phyloP scores from a whole-genome alignment of 106 monocot species.

The Chionographis japonica region DNA sequence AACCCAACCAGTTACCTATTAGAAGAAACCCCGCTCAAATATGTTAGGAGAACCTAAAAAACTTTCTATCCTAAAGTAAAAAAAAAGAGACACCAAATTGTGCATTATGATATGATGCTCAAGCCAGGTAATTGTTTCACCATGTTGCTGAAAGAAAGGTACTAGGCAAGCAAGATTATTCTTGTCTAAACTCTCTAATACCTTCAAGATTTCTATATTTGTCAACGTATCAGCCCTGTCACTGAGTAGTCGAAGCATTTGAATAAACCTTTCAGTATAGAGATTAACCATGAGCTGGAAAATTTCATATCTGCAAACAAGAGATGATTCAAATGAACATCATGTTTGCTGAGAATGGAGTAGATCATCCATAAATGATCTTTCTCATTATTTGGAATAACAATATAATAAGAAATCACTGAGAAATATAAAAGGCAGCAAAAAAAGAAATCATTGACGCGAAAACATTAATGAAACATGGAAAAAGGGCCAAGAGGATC shows the following conservation, averaged over 20 bases:
- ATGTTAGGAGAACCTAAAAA: neutral
- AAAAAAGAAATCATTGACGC: neutral
- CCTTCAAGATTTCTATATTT: conserved; percentile 97
- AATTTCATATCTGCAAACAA: conserved; percentile 87
- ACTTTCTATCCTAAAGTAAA: neutral
- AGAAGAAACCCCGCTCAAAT: neutral
- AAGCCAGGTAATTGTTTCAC: neutral
- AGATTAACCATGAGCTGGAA: conserved; percentile 99
- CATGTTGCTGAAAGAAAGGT: neutral
- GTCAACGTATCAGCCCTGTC: conserved; percentile 79
- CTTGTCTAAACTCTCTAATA: conserved; percentile 16
- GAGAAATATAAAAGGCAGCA: neutral
- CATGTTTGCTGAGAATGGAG: neutral
- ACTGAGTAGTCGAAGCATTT: conserved; percentile 95
- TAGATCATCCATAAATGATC: too few species aligned
- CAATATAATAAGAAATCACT: too few species aligned
- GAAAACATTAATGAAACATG: too few species aligned
- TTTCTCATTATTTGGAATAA: too few species aligned
- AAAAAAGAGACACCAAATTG: conserved; percentile 1
- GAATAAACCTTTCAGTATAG: conserved; percentile 97
- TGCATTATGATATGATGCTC: neutral
- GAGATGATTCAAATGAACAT: neutral
- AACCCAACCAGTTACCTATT: conserved; percentile 97
- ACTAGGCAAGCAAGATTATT: neutral
- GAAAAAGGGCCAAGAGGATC: too few species aligned